Conservation (phyloP, 345 rosid genomes). For the Populus ilicifolia region DNA sequence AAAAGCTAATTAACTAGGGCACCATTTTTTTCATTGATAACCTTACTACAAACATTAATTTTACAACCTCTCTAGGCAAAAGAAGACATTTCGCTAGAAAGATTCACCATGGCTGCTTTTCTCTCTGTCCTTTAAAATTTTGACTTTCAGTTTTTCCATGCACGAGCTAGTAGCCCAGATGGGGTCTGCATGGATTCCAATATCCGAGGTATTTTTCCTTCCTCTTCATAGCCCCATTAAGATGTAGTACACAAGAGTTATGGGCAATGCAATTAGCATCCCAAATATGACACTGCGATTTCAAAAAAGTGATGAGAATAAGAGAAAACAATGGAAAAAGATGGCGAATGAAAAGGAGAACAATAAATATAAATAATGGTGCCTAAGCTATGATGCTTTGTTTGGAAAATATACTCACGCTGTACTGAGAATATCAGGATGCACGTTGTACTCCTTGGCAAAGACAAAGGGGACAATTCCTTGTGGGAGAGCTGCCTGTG, state of each 20-base stretch:
- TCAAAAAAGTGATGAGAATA: slow-evolving; percentile 3
- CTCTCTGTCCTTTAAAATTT: slow-evolving; percentile 11
- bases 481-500: slow-evolving; percentile 78
- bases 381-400: background rate
- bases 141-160: slow-evolving; percentile 5
- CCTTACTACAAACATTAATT: slow-evolving; percentile 34
- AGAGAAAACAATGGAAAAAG: background rate
- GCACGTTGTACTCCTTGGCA: slow-evolving; percentile 78
- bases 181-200: slow-evolving; percentile 5
- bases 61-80: slow-evolving; percentile 33
- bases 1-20: slow-evolving; percentile 15
- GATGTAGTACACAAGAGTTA: slow-evolving; percentile 90
- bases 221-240: slow-evolving; percentile 59
- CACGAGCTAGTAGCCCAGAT: background rate
- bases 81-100: slow-evolving; percentile 15
- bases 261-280: slow-evolving; percentile 94
- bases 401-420: slow-evolving; percentile 35
- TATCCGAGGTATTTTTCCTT: background rate
- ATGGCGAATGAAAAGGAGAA: background rate
- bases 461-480: slow-evolving; percentile 85
- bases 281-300: slow-evolving; percentile 89
- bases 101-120: slow-evolving; percentile 7
- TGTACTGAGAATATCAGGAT: slow-evolving; percentile 78
- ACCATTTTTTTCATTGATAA: slow-evolving; percentile 14
- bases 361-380: background rate